Evolutionary conservation across 176 grass and related monocot genomes (phyloP), one percentile per base, ranked within the genome.

Genomic region (Luzula sylvatica): DNA sequence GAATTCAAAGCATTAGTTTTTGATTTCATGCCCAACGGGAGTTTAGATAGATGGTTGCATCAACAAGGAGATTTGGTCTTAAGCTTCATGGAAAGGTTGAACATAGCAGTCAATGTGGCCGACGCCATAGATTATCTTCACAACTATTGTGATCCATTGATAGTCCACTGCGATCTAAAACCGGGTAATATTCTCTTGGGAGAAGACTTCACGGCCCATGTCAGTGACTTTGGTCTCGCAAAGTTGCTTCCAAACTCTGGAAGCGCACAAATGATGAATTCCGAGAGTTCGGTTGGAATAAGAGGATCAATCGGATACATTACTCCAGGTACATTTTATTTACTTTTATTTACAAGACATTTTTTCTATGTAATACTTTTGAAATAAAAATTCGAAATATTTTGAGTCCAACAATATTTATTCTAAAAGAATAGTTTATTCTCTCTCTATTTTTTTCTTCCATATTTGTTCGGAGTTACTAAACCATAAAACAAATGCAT

Each of bases 161-260:
- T 80, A 55, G 25, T 86, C 61, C 82, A 86, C 42, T 84, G 52
- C 21, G 80, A 83, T 58, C 52, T 82, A 3, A 86, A 80, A 14
- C 71, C 71, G n/a, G 71, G 71, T 23, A 86, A 75, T 3, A 65
- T 75, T 26, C 66, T 85, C 35, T 53, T 85, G 5, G 50, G 79
- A n/a, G 65, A 63, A 3, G 47, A 62, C 11, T 55, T 85, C 45
- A 56, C 42, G 5, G 65, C 70, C 18, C 59, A 44, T 1, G 32
- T 85, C 9, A 50, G 70, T 9, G 81, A 85, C 2, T 75, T 85
- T 8, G 71, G 66, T 15, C 32, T 85, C 32, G 53, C 81, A 23
- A 60, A 43, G 25, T 58, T 84, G 4, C 65, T 72, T 13, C n/a
- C 21, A 24, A 18, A 6, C 50, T 54, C 32, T 16, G 45, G 21